Base-by-base conservation (phyloP, 1,139 yeast genomes). In the Suhomyces bolitotheri region DNA sequence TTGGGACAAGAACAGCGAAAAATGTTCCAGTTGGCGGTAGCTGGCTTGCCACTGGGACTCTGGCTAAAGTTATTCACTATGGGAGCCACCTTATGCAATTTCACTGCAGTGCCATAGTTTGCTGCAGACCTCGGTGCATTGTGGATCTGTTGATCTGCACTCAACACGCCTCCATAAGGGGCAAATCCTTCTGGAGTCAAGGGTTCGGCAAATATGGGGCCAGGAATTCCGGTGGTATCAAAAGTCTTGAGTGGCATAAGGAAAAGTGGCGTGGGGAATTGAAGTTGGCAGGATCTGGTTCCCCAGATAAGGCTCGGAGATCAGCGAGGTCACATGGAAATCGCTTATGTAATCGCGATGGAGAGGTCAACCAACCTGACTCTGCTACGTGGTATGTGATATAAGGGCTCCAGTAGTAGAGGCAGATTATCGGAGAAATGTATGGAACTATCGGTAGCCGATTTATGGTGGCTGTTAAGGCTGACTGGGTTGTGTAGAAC, bases 101-200 rank as follows among this genome's bases (percentile, higher is more conserved):
- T 90, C 4, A 77, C 66, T 1, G 97, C 97, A 2, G 97, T 89
- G n/a, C 97, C 97, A 53, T 90, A 89, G 58, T 90, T 90, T 5
- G 96, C 97, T 15, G 72, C 66, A 10, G 78, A 62, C 12, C 54
- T 49, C 22, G 44, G 40, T 13, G 46, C 60, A 13, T 55, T 51
- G 38, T 57, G 47, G 36, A 70, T 51, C 47, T 71, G 76, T 40
- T 68, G 68, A 46, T 70, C 72, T 4, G 73, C 75, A 47, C 73
- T 66, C 19, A 70, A 60, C 2, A 70, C 73, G 1, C 74, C 75
- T 2, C 76, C 76, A 43, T 54, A 71, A 0, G 65, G 64, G 3
- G 64, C 63, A 50, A 71, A 71, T 9, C 56, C 50, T 34, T 66
- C 68, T 0, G 76, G 75, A 1, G 74, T 68, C 16, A 71, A 52